Percentiles rank a stretch among this genome's conserved stretches.
Conservation (phyloP, 345 rosid species). For the Gossypium mustelinum region DNA sequence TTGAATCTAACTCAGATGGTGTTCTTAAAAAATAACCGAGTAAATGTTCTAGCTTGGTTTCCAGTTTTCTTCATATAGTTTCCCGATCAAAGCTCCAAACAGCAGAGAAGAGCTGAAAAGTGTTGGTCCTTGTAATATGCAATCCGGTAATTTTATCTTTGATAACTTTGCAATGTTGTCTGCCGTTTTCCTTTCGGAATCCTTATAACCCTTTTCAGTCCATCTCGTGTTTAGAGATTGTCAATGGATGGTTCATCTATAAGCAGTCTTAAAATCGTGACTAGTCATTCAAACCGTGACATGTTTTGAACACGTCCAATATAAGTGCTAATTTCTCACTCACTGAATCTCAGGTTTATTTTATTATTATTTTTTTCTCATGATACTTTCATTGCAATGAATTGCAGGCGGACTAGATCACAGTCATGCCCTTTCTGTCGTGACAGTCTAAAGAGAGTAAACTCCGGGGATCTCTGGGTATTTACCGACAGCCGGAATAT, state of each 20-base stretch:
- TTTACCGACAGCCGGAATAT: slow-evolving; percentile 44
- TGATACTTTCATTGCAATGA: too few relatives aligned
- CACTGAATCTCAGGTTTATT: background rate
- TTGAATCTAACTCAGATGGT: background rate
- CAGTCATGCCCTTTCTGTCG: slow-evolving; percentile 75
- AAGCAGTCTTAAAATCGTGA: background rate
- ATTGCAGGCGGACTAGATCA: slow-evolving; percentile 49
- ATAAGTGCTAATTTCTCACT: background rate
- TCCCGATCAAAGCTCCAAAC: background rate
- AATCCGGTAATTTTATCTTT: background rate
- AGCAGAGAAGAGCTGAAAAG: background rate
- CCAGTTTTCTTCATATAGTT: background rate
- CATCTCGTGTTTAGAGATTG: slow-evolving; percentile 4
- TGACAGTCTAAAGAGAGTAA: slow-evolving; percentile 58
- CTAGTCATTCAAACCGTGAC: background rate
- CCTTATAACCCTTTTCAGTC: background rate
- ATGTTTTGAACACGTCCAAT: background rate
- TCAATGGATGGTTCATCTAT: background rate
- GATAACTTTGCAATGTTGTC: background rate
- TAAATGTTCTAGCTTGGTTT: background rate
- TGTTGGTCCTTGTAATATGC: background rate
- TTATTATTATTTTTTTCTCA: too few relatives aligned
- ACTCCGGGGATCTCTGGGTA: slow-evolving; percentile 66
- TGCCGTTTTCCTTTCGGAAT: background rate
- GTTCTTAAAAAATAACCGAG: background rate